Base-by-base conservation (phyloP, 306 rosid genomes). In the Oemleria cerasiformis region DNA sequence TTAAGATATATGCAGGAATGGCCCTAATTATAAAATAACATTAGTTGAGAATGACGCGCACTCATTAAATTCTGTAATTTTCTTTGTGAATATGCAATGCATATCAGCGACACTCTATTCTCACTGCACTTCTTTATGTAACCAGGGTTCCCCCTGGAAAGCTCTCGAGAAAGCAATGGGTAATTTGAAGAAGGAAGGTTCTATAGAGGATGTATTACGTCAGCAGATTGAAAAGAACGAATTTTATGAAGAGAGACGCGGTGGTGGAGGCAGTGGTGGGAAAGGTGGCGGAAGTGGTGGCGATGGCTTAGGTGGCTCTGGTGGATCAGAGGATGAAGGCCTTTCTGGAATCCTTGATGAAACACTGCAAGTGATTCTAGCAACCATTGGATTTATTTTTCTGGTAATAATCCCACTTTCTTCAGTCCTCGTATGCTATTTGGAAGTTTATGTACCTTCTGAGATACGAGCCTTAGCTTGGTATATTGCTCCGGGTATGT, bases 321-420 rank as follows among this genome's bases (percentile, higher is more conserved):
- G 89, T 55, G 97, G 83, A 69, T 70, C 94, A 43, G 91, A 84
- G 21, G 95, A 79, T 19, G 89, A 81, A 69, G 83, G 67, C 80
- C 54, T 77, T 73, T 41, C 68, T 69, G 94, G 80, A 59, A 75
- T 84, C 74, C 30, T 87, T 25, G 87, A 88, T 53, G 98, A 93
- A 79, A 79, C 84, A 45, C 39, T 84, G 55, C 97, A 93, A 84
- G 79, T 91, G 9, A 19, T 87, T 79, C 73, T 93, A 6, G 97
- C 98, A 47, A 87, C 94, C 54, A 25, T 79, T 51, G 90, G 89
- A 80, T 82, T 93, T 57, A 55, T 93, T 74, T 75, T 87, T 63
- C 16, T 93, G 94, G 98, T 93, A 90, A 65, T 20, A 23, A 25
- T 15, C 73, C 13, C 63, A 19, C 65, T 73, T 58, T 56, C 73